phyloP scores from a whole-genome alignment of 1,284 basidiomycete species.

The Trametes sp. region DNA sequence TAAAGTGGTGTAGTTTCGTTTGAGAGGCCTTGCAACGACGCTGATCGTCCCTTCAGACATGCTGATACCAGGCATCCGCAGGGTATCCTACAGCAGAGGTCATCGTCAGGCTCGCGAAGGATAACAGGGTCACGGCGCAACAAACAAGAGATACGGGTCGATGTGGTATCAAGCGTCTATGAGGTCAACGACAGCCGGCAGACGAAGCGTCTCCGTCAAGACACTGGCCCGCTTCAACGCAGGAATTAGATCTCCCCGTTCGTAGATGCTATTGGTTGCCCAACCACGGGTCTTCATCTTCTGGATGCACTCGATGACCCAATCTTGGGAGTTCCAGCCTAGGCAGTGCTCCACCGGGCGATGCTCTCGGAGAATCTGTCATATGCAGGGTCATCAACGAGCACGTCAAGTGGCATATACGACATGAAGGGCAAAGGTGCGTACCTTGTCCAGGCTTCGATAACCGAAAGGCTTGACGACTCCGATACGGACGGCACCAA shows the following conservation, averaged over 20 bases:
- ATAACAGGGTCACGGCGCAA: too few relatives aligned
- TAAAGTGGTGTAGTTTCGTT: too few relatives aligned
- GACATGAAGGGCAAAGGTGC: not conserved
- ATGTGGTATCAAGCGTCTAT: not conserved
- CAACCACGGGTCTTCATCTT: conserved; percentile 12
- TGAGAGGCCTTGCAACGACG: not conserved
- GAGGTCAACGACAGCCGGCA: not conserved
- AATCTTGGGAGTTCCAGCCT: conserved; percentile 23
- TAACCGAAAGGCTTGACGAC: not conserved
- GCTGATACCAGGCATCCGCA: not conserved
- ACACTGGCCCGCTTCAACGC: conserved; percentile 3
- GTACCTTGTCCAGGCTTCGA: not conserved
- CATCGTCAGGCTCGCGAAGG: too few relatives aligned
- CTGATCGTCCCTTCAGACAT: not conserved
- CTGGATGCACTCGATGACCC: conserved; percentile 18
- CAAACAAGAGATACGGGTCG: too few relatives aligned
- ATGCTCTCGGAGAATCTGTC: too few relatives aligned
- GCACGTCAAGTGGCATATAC: too few relatives aligned
- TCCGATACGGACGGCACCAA: not conserved
- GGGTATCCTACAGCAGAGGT: not conserved
- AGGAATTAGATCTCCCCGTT: not conserved
- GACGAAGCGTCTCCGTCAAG: not conserved
- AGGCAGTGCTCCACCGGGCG: too few relatives aligned
- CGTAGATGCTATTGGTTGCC: not conserved
- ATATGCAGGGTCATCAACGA: too few relatives aligned